Percentiles rank a stretch among this genome's conserved stretches.
phyloP scores from a whole-genome alignment of 78 protist genomes.

The Tieghemostelium lacteum region DNA sequence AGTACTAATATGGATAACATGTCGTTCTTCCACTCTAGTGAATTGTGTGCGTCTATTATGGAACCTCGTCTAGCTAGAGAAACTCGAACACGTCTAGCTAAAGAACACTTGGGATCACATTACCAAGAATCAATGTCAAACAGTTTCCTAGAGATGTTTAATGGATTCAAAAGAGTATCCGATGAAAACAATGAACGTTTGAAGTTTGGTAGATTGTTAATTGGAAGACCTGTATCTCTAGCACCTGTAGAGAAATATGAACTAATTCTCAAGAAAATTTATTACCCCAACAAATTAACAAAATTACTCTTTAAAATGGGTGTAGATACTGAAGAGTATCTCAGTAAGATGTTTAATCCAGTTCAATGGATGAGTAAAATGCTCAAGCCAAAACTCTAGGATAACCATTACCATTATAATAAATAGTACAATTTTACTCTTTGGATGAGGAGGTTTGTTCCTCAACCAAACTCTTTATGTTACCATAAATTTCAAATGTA shows the following conservation, averaged over 20 bases:
- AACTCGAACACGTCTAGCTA: conserved; percentile 60
- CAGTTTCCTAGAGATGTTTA: conserved; percentile 57
- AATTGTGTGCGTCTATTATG: conserved; percentile 41
- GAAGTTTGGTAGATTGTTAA: conserved; percentile 34
- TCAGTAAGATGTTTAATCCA: conserved; percentile 51
- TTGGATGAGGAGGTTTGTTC: too few species aligned
- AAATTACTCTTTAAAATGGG: conserved; percentile 57
- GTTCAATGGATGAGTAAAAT: conserved; percentile 30
- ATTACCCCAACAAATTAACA: conserved; percentile 65
- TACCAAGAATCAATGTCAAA: conserved; percentile 13
- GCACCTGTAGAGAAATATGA: conserved; percentile 57
- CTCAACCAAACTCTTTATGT: too few species aligned
- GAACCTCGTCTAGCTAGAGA: conserved; percentile 67
- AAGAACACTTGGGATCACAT: conserved; percentile 79
- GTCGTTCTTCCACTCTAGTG: conserved; percentile 80
- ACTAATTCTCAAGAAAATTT: conserved; percentile 53
- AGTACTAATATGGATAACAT: conserved; percentile 85
- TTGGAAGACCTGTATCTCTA: conserved; percentile 59
- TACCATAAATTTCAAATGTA: too few species aligned
- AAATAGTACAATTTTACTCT: too few species aligned
- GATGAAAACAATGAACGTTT: conserved; percentile 64
- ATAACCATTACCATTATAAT: too few species aligned
- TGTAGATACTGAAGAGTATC: conserved; percentile 56
- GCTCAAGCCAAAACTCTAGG: conserved; percentile 40
- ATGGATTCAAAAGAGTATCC: conserved; percentile 40